Base-by-base conservation (phyloP, 1,284 basidiomycete genomes). In the Cryptococcus amylolentus region DNA sequence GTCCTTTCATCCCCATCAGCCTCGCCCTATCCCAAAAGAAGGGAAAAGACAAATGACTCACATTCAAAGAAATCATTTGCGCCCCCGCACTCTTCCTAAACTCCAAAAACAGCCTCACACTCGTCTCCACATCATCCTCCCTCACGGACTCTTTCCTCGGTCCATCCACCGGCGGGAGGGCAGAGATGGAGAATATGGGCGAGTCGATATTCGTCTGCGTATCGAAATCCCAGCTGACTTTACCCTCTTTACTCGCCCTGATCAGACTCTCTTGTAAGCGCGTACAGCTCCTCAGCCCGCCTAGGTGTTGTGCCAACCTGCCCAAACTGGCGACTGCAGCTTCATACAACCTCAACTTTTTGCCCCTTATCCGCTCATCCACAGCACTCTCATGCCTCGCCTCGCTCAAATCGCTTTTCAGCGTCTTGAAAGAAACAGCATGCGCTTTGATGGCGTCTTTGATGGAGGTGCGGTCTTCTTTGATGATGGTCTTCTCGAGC, bases 221-320 rank as follows among this genome's bases (percentile, higher is more conserved):
- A 12, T 28, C 51, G 9, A 50, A 35, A 28, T 69, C 68, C 23
- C 82, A 61, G 16, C 77, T 70, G 42, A 84, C 70, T 56, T 80
- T 83, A 26, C 81, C 83, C 12, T 85, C 83, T 9, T 82, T 76
- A 26, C 84, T 83, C 0, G 87, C 87, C 65, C 66, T 82, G 20
- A 87, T 84, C 38, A 96, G 76, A 51, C 92, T 88, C 57, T 87
- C 85, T 69, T 95, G 91, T 35, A 96, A 73, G 37, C 84, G 82
- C 3, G 88, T 91, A 0, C 91, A 88, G 57, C 88, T 86, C 46
- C 93, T 79, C 57, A 96, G 78, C 18, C 92, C 91, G 51, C 88
- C 91, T 42, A 96, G 77, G 77, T 96, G 92, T 69, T 97, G 93
- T 1, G 89, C 93, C 4, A 97, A 82, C n/a, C 90, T 81, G 58